Evolutionary conservation across 2,329 filamentous ascomycete species (phyloP).

Genomic region (Xylaria sp.): DNA sequence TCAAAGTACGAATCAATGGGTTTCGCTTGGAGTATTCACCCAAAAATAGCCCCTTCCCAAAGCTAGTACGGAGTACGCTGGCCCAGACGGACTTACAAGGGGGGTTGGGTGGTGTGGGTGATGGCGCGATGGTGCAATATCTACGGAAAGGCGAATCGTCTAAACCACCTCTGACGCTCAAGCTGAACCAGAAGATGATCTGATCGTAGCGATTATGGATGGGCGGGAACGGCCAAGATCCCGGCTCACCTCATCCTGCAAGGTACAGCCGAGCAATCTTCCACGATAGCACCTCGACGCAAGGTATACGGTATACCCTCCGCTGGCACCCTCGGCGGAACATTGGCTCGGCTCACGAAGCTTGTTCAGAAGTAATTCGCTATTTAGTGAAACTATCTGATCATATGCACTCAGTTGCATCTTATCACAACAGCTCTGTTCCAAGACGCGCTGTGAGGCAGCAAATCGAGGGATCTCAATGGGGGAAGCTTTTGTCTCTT

Average conservation of each 20-base stretch:
- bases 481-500: slow-evolving; percentile 3
- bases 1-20: slow-evolving; percentile 13
- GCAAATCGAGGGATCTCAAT: background rate
- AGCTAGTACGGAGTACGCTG: background rate
- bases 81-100: background rate
- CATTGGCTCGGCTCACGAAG: slow-evolving; percentile 9
- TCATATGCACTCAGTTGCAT: slow-evolving; percentile 24
- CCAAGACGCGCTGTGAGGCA: slow-evolving; percentile 8
- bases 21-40: slow-evolving; percentile 12
- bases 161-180: slow-evolving; percentile 7
- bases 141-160: background rate
- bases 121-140: slow-evolving; percentile 2
- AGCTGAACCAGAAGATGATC: slow-evolving; percentile 30
- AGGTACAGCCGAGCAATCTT: slow-evolving; percentile 28
- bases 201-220: slow-evolving; percentile 28
- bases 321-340: background rate
- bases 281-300: slow-evolving; percentile 9
- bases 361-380: background rate
- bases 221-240: slow-evolving; percentile 31
- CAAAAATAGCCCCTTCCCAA: slow-evolving; percentile 2
- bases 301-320: slow-evolving; percentile 8
- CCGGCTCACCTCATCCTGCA: slow-evolving; percentile 31
- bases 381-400: slow-evolving; percentile 8
- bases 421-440: slow-evolving; percentile 16
- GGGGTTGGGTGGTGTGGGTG: background rate